phyloP scores from a whole-genome alignment of 208 protist species.

The Leishmania arabica region DNA sequence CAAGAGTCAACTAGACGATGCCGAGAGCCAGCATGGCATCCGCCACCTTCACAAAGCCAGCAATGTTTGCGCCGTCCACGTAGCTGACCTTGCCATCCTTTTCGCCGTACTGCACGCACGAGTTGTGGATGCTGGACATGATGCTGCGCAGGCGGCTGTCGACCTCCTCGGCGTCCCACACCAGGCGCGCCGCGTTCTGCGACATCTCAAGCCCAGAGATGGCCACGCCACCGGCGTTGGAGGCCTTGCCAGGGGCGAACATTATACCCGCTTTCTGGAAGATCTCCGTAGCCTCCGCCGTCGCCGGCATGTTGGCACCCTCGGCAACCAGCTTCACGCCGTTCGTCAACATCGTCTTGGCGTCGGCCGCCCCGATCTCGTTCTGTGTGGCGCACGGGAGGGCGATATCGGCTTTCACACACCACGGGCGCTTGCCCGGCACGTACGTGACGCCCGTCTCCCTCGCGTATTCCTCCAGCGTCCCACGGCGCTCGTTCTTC shows the following conservation, averaged over 20 bases:
- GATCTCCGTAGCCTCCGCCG: constrained; percentile 77
- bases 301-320: constrained; percentile 94
- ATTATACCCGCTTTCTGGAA: constrained; percentile 56
- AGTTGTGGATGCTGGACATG: constrained; percentile 89
- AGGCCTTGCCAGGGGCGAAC: constrained; percentile 93
- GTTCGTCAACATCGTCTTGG: constrained; percentile 67
- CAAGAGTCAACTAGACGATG: constrained; percentile 38
- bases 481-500: constrained; percentile 61
- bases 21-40: constrained; percentile 75
- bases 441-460: constrained; percentile 65
- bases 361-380: constrained; percentile 88
- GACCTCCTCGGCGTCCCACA: constrained; percentile 90
- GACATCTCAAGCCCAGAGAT: constrained; percentile 95
- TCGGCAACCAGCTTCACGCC: constrained; percentile 86
- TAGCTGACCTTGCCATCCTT: constrained; percentile 60
- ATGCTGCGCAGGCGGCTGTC: constrained; percentile 85
- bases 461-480: constrained; percentile 73
- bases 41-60: constrained; percentile 88
- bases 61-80: constrained; percentile 92
- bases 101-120: constrained; percentile 66
- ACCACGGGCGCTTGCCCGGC: constrained; percentile 67
- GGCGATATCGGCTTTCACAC: constrained; percentile 69
- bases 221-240: constrained; percentile 95
- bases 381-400: constrained; percentile 95
- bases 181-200: constrained; percentile 88